Base-by-base conservation (phyloP, 169 alveolate genomes). In the Plasmodium reichenowi region DNA sequence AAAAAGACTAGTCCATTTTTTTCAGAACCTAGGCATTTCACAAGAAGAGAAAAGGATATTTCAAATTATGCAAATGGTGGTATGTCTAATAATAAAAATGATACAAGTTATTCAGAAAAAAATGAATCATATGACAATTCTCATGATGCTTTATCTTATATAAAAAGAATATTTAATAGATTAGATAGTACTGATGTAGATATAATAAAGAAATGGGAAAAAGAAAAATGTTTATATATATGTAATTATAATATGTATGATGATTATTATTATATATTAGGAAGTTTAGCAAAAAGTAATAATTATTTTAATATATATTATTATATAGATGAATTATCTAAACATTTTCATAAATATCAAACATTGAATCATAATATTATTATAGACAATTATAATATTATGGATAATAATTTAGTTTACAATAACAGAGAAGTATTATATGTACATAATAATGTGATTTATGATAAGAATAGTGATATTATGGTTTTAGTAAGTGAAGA, bases 181-280 rank as follows among this genome's bases (percentile, higher is more conserved):
- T 71, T 78, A n/a, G 76, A 78, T n/a, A 54, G 13, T 45, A 78
- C 78, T 3, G 89, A 78, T 52, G 76, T 78, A 2, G 80, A 78
- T 48, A 78, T 78, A 5, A 78, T 78, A 10, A 78, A 78, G 52
- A 78, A 78, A 59, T 78, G 89, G 89, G 89, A 78, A 45, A 78
- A 70, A 15, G 89, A 78, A 66, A 78, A 78, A 15, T 78, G 89
- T 13, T 54, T 78, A 12, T 78, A 78, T 17, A 78, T 78, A 64
- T 78, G 89, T 13, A 78, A 78, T 71, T 78, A 78, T 15, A 78
- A 78, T 59, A 78, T 78, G 89, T 78, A 78, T 59, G 89, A 78
- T 24, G 89, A 78, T 78, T 78, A 78, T 24, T 78, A 78, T 60
- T 78, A 78, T 24, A 78, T 78, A 1, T 66, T 78, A 70, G 89